These are phyloP conservation scores for Yamadazyma friedrichii DNA, from an alignment of 1,139 yeast species.

Conservation along the genomic window DNA sequence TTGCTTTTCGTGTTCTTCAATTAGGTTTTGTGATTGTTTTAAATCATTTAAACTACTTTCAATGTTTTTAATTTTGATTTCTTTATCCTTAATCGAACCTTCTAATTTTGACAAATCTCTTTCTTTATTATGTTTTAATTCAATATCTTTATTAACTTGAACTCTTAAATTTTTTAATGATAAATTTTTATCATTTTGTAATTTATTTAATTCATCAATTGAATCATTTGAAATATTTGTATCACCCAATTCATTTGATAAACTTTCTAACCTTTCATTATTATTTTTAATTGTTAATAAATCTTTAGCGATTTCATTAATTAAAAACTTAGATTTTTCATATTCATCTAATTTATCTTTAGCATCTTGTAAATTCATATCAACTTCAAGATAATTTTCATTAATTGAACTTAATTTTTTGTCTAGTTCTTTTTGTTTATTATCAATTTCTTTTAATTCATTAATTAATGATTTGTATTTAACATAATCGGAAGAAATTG, in stretches of 20 bases:
- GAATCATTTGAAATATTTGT: slow-evolving; percentile 42
- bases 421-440: slow-evolving; percentile 8
- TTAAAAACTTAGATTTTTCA: slow-evolving; percentile 10
- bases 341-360: slow-evolving; percentile 13
- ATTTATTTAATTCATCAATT: slow-evolving; percentile 30
- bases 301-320: slow-evolving; percentile 17
- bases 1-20: slow-evolving; percentile 20
- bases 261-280: slow-evolving; percentile 11
- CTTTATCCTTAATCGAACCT: slow-evolving; percentile 54
- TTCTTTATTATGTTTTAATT: slow-evolving; percentile 49
- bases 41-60: slow-evolving; percentile 50
- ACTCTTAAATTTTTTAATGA: slow-evolving; percentile 47
- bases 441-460: slow-evolving; percentile 10
- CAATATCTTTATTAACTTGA: slow-evolving; percentile 41
- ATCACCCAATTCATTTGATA: slow-evolving; percentile 33
- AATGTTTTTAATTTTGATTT: slow-evolving; percentile 52
- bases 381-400: slow-evolving; percentile 4
- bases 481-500: slow-evolving; percentile 28
- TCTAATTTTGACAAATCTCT: slow-evolving; percentile 52
- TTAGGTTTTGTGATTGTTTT: slow-evolving; percentile 19
- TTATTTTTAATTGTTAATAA: slow-evolving; percentile 13
- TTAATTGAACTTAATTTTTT: slow-evolving; percentile 7
- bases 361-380: slow-evolving; percentile 11
- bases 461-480: slow-evolving; percentile 23
- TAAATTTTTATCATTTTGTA: slow-evolving; percentile 41